Conservation (phyloP, 208 protist genomes). For the Vickermania spadyakhi region DNA sequence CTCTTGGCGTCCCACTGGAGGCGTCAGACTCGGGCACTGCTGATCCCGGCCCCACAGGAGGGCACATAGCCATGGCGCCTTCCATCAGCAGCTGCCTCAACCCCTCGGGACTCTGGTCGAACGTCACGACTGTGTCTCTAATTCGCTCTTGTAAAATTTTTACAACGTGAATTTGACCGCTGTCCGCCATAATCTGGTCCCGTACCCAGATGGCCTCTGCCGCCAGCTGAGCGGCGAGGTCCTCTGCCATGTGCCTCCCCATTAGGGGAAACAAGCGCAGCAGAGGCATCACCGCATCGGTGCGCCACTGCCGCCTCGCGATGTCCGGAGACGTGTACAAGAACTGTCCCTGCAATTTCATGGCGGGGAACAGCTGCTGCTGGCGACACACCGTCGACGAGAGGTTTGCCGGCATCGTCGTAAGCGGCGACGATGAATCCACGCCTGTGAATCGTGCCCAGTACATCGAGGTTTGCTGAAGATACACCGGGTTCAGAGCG, state of each 20-base stretch:
- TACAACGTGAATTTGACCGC: constrained; percentile 51
- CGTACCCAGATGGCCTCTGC: constrained; percentile 71
- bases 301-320: constrained; percentile 73
- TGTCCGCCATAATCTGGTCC: constrained; percentile 34
- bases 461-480: constrained; percentile 63
- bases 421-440: constrained; percentile 20
- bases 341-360: constrained; percentile 72
- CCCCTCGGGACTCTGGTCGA: constrained; percentile 46
- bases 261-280: constrained; percentile 70
- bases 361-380: constrained; percentile 70
- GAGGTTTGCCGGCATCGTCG: constrained; percentile 59
- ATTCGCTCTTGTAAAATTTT: constrained; percentile 2
- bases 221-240: constrained; percentile 66
- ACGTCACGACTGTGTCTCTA: constrained; percentile 36
- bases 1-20: too few relatives aligned
- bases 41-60: too few relatives aligned
- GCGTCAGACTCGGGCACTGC: too few relatives aligned
- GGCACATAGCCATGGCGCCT: constrained; percentile 7
- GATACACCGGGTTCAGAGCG: constrained; percentile 63
- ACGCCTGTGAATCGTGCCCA: constrained; percentile 73
- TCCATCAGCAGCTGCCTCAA: constrained; percentile 59
- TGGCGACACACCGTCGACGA: constrained; percentile 58
- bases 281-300: constrained; percentile 68
- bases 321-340: constrained; percentile 75
- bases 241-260: constrained; percentile 56